A percentile compares a stretch with the other conserved stretches of the same genome.
Conservation (phyloP, 2,329 filamentous ascomycete species). For the Neonectria faginata region DNA sequence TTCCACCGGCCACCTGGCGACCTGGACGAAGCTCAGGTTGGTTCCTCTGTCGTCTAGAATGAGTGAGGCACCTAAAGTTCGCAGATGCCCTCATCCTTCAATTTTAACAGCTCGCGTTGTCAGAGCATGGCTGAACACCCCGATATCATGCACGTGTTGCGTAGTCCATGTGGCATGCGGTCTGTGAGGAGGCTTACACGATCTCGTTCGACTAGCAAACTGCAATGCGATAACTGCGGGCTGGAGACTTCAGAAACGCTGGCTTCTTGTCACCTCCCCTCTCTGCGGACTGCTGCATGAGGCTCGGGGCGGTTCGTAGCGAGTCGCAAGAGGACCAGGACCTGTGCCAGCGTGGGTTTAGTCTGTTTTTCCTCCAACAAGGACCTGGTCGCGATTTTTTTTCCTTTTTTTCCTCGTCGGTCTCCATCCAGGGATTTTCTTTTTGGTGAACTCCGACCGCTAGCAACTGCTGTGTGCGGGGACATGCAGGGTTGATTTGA, state of each 20-base stretch:
- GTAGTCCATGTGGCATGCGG: neutral
- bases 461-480: conserved; percentile 39
- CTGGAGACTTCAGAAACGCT: neutral
- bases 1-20: neutral
- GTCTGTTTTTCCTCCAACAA: conserved; percentile 16
- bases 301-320: neutral
- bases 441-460: conserved; percentile 29
- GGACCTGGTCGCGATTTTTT: conserved; percentile 19
- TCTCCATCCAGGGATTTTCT: conserved; percentile 11
- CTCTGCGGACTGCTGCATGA: neutral
- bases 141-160: neutral
- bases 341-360: conserved; percentile 16
- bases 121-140: neutral
- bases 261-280: neutral
- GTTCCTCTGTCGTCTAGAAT: conserved; percentile 14
- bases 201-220: neutral
- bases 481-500: conserved; percentile 19
- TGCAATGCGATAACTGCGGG: neutral
- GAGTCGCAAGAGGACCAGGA: conserved; percentile 8
- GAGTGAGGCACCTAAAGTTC: neutral
- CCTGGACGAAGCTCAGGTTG: neutral
- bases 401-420: conserved; percentile 14
- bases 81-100: neutral
- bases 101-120: neutral
- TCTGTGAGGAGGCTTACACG: neutral